Evolutionary conservation across 495 filamentous ascomycete genomes (phyloP).

Genomic region (Wilcoxina mikolae): DNA sequence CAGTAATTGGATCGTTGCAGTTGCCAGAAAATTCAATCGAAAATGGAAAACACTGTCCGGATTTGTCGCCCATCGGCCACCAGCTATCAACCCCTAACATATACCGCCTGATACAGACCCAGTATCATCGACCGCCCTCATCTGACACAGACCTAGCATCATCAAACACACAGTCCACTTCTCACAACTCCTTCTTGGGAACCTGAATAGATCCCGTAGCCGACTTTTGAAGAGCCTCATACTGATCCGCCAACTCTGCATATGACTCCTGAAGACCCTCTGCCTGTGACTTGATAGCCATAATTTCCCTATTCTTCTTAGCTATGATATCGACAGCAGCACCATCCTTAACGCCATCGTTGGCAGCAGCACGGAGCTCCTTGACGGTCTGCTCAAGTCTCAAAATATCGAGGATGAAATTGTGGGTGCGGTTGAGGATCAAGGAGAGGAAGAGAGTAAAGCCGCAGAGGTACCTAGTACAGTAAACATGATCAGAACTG

Average conservation of each 20-base stretch:
- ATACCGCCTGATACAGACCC: no score
- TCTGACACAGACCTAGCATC: no score
- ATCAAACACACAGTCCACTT: no score
- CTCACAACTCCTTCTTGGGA: slow-evolving; percentile 31
- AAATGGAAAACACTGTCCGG: no score
- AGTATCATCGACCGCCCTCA: no score
- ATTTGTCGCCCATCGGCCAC: no score
- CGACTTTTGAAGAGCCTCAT: slow-evolving; percentile 39
- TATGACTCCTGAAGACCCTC: slow-evolving; percentile 68
- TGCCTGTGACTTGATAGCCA: slow-evolving; percentile 72
- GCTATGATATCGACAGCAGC: slow-evolving; percentile 45
- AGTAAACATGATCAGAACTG: background rate
- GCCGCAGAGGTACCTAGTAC: slow-evolving; percentile 68
- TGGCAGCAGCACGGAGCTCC: slow-evolving; percentile 62
- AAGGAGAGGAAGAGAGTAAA: slow-evolving; percentile 98
- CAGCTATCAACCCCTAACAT: no score
- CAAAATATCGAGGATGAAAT: slow-evolving; percentile 87
- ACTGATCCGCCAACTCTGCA: slow-evolving; percentile 64
- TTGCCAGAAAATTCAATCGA: no score
- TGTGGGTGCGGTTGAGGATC: slow-evolving; percentile 97
- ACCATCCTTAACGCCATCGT: slow-evolving; percentile 51
- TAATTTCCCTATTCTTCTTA: slow-evolving; percentile 57
- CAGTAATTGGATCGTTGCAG: no score
- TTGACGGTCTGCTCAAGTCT: slow-evolving; percentile 88
- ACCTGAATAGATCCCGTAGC: slow-evolving; percentile 6